Base-by-base conservation (phyloP, 345 rosid species). In the Hypericum perforatum region DNA sequence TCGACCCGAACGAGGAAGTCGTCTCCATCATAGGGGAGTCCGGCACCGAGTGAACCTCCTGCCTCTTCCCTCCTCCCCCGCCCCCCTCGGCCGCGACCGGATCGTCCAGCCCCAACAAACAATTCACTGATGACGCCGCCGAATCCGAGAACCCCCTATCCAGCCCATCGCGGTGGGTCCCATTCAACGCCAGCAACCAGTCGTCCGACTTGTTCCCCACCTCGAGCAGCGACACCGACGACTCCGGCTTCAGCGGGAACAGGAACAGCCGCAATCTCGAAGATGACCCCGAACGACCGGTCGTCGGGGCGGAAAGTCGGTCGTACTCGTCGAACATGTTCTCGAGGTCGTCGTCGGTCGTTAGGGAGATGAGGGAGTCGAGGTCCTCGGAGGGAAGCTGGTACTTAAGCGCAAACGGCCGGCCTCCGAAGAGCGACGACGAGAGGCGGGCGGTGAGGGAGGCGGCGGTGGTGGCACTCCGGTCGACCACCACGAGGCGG, bases 321-420 rank as follows among this genome's bases (percentile, higher is more conserved):
- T 91, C 96, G 45, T 91, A 88, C 73, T 91, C 98, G 11, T 91
- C 98, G 73, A 91, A 76, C 96, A 91, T 87, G 70, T 87, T 91
- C 16, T 87, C 96, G 45, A 91, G 78, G 78, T 91, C 98, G 51
- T 91, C 98, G 43, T 91, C 96, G 36, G 96, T 82, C 5, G 95
- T 79, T 48, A 91, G 84, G 16, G 98, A 82, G 73, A 91, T 85
- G 29, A 91, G 82, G 7, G 96, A 91, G 54, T 91, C 98, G 14
- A 91, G 78, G 66, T 91, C 98, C 61, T 91, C 98, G 65, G 78
- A 79, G 7, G 98, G 98, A 5, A 91, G 84, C 72, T 91, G 98
- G 58, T 85, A 91, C 68, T 87, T 91, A 58, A 91, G 87, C 11
- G 80, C 77, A 67, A 91, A 91, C 38, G 87, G 63, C 16, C 76